Evolutionary conservation across 75 land plant genomes (phyloP), one percentile per base, ranked within the genome.

Genomic region (Pinus tabuliformis): DNA sequence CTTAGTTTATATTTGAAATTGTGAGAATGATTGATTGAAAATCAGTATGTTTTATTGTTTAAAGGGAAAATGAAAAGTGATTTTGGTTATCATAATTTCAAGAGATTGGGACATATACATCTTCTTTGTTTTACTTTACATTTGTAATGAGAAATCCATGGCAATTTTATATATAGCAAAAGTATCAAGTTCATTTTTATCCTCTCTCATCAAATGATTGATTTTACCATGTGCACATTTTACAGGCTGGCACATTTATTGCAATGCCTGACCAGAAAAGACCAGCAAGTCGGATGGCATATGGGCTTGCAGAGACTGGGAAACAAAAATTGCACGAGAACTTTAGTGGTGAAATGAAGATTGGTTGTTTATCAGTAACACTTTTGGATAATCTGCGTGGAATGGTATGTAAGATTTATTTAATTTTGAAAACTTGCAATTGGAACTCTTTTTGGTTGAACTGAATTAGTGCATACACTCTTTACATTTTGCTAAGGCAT

Each of bases 231-330:
- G 9, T 83, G 56, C 16, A 30, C 26, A 45, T 56, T 81, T 17
- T 86, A 72, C 77, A 97, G 99, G 99, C 93, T 11, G 78, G 78
- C 56, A 97, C 99, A 62, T 97, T 97, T 73, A 88, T 95, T 85
- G 99, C 99, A 72, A 88, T 93, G 13, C 78, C 98, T 58, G 99
- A 97, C 80, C 57, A 81, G 72, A 97, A 88, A 81, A 87, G 80
- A 75, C 99, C 99, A 42, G 85, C 98, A n/a, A 73, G 75, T 62
- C 81, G 89, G 24, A 73, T 92, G 86, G 98, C 96, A n/a, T 97
- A 91, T 74, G 73, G 83, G 59, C 86, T 97, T 58, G 90, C 88
- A 72, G 95, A 89, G 76, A 76, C 77, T 73, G 92, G 80, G 30
- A 87, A 88, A 78, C 93, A 84, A 70, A 95, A 85, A 80, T 57